These are phyloP conservation scores for Saussurea involucrata DNA, from an alignment of 129 eudicot genomes.

Conservation along the genomic window DNA sequence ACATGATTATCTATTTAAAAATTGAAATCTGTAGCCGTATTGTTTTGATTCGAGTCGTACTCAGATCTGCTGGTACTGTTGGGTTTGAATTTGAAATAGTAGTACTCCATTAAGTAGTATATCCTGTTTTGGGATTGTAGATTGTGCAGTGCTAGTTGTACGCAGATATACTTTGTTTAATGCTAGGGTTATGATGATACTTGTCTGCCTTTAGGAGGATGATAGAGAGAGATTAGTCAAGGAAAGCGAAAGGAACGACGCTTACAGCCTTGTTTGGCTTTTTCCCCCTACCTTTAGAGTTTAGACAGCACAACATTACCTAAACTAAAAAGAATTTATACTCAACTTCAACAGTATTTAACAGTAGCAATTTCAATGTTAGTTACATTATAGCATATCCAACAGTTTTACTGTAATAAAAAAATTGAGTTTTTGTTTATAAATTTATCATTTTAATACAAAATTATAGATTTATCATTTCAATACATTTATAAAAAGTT, in stretches of 20 bases:
- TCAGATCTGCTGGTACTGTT: neutral
- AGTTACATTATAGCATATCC: too few species aligned
- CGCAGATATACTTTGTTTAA: neutral
- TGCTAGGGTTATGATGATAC: neutral
- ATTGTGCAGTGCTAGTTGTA: conserved; percentile 12
- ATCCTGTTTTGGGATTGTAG: neutral
- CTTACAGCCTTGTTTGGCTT: conserved; percentile 16
- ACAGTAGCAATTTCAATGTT: neutral
- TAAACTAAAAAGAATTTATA: neutral
- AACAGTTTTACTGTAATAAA: too few species aligned
- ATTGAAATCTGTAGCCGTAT: neutral
- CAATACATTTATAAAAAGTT: too few species aligned
- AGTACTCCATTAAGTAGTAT: neutral
- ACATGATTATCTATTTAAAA: neutral
- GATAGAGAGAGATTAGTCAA: conserved; percentile 10
- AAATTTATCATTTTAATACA: too few species aligned
- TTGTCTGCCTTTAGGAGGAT: conserved; percentile 30
- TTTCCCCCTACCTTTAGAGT: neutral
- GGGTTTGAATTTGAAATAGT: conserved; percentile 4
- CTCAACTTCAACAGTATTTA: neutral
- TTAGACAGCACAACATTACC: neutral
- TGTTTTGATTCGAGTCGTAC: neutral
- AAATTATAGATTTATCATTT: too few species aligned
- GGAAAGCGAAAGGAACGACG: conserved; percentile 16
- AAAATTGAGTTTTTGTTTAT: too few species aligned